Evolutionary conservation across 768 basidiomycete species (phyloP), one percentile per base, ranked within the genome.

Genomic region (Serendipita sp.): DNA sequence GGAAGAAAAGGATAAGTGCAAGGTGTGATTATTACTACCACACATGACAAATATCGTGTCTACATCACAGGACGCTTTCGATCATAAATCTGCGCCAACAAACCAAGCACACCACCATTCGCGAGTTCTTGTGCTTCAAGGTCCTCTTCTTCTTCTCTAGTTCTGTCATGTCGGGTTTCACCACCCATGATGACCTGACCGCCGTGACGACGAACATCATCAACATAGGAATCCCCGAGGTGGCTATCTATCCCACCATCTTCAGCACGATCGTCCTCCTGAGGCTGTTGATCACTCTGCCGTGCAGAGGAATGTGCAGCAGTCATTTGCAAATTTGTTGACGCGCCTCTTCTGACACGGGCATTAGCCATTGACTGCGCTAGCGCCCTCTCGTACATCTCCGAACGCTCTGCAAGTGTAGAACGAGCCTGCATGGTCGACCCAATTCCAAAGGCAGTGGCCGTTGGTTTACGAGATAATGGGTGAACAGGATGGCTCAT

Each of bases 41-140:
- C 41, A 41, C 5, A 13, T 7, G 41, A 13, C 41, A 41, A 41
- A 41, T 1, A 41, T 41, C 41, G 13, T 13, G 7, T 51, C 58
- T 66, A 69, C 48, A 69, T 63, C 44, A 68, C 69, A 38, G 63
- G 65, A 58, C 69, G 66, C 45, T 70, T 65, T 41, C 68, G 67
- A 34, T 72, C 70, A 73, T 94, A 91, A 62, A 96, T 93, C 77
- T 94, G 86, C 47, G 89, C 86, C 69, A 96, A 72, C 67, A 96
- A 71, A 23, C 89, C 90, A 67, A 95, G 75, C 68, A 96, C 85
- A 16, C 93, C 92, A 0, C 82, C 89, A 73, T 93, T 90, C 70
- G 83, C 83, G 67, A 88, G 70, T 18, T 74, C 78, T 30, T 86
- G 85, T 3, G 85, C 88, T 10, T 84, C 84, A 51, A 85, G 79